Percentiles rank a stretch among this genome's conserved stretches.
phyloP scores from a whole-genome alignment of 2,329 filamentous ascomycete genomes.

The Fusarium musae region DNA sequence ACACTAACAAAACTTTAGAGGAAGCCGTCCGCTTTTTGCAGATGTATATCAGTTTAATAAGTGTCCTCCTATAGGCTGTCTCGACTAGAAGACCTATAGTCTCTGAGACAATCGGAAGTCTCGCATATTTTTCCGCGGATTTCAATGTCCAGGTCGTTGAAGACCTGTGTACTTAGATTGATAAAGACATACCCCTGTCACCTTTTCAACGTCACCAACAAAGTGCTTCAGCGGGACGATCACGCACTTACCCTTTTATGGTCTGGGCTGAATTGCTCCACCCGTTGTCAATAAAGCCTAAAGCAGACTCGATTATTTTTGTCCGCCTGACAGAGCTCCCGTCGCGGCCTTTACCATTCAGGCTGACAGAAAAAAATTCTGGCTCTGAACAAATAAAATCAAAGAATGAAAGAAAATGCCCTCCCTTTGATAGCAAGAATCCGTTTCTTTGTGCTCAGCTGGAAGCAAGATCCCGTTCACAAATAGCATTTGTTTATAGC shows the following conservation, averaged over 20 bases:
- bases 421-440: too few species aligned
- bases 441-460: neutral
- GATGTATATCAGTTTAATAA: neutral
- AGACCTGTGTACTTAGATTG: constrained; percentile 16
- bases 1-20: neutral
- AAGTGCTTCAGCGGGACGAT: constrained; percentile 22
- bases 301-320: constrained; percentile 9
- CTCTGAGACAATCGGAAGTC: neutral
- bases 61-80: neutral
- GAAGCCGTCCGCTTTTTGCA: neutral
- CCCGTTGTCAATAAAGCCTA: neutral
- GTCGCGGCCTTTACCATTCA: constrained; percentile 20
- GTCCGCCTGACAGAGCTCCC: neutral
- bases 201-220: constrained; percentile 2
- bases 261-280: neutral
- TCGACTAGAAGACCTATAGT: neutral
- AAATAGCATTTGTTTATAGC: neutral
- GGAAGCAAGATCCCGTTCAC: neutral
- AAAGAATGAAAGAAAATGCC: neutral
- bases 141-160: neutral
- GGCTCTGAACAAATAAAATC: neutral
- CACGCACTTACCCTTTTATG: constrained; percentile 14
- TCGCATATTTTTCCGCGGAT: neutral
- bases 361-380: neutral
- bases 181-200: constrained; percentile 31